Evolutionary conservation across 495 filamentous ascomycete genomes (phyloP), one percentile per base, ranked within the genome.

Genomic region (Emericellopsis terricola): DNA sequence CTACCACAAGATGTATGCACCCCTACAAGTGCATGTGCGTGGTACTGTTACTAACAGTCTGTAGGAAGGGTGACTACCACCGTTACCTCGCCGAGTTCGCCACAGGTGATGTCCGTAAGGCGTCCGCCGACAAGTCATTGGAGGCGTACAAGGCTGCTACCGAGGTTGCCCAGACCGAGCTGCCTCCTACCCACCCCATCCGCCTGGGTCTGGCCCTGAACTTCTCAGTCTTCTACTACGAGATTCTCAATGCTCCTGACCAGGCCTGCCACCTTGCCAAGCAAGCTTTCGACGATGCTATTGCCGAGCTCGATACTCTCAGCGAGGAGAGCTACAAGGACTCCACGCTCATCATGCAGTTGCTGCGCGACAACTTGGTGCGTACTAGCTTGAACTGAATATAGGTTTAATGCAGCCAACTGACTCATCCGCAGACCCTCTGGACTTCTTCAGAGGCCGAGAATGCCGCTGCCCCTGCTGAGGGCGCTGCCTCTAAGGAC

Each of bases 311-410:
- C 38, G 89, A 97, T 56, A 96, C 89, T 50, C 66, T 97, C 37
- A 92, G 81, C 59, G 89, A 97, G 72, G 89, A 97, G 72, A 93
- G 84, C 75, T 97, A 97, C 79, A 96, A 96, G 74, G 89, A 97
- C 66, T 94, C 87, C 28, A 97, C 89, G 34, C 74, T 97, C 42
- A 97, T 97, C 68, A 97, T 97, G 89, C 89, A 97, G 65, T 79
- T 97, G 40, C 76, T 97, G 53, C 75, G 89, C 53, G 89, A 97
- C 68, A 97, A 97, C 69, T 59, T 97, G 61, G 89, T 96, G 76
- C 50, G 83, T 57, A 17, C 17, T 15, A 0, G 0, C 14, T 36
- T 13, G 10, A 19, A 17, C 34, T 4, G 10, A 5, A 7, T 14
- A 3, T 17, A 29, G 15, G 2, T 13, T 13, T 6, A 9, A 4